A percentile compares a stretch with the other conserved stretches of the same genome.
These are phyloP conservation scores for Thalassiosira profunda DNA, from an alignment of 108 stramenopile species.

Conservation along the genomic window DNA sequence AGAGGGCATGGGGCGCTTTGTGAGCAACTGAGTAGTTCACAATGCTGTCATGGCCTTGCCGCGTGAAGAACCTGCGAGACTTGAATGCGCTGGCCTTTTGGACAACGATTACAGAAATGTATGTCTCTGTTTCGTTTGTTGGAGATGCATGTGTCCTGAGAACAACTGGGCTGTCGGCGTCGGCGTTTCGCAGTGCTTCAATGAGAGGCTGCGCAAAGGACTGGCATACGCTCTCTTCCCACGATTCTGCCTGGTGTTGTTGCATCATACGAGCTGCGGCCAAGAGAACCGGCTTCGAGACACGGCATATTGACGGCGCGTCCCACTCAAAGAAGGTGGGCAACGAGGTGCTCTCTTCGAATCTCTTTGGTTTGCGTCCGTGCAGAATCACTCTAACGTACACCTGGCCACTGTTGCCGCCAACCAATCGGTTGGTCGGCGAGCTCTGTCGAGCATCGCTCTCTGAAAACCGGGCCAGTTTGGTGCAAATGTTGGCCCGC, in stretches of 20 bases:
- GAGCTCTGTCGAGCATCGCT: slow-evolving; percentile 4
- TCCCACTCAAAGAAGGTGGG: slow-evolving; percentile 89
- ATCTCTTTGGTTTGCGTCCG: slow-evolving; percentile 76
- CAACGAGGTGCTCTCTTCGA: slow-evolving; percentile 86
- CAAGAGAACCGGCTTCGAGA: slow-evolving; percentile 48
- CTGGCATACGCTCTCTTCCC: slow-evolving; percentile 57
- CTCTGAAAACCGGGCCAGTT: slow-evolving; percentile 21
- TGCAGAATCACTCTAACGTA: slow-evolving; percentile 69
- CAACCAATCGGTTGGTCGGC: neutral
- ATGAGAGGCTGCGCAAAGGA: slow-evolving; percentile 60
- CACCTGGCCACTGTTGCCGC: slow-evolving; percentile 1
- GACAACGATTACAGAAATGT: slow-evolving; percentile 49
- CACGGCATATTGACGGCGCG: slow-evolving; percentile 76
- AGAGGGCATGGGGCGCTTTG: slow-evolving; percentile 75
- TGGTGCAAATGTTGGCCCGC: slow-evolving; percentile 25
- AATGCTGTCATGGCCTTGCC: slow-evolving; percentile 18
- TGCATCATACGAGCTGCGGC: slow-evolving; percentile 21
- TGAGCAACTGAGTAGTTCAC: slow-evolving; percentile 79
- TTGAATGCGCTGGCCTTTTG: slow-evolving; percentile 38
- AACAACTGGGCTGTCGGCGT: slow-evolving; percentile 16
- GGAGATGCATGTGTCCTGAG: slow-evolving; percentile 21
- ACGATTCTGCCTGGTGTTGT: slow-evolving; percentile 15
- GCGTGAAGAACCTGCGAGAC: slow-evolving; percentile 41
- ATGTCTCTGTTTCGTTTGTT: slow-evolving; percentile 38
- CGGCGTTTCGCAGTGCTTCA: slow-evolving; percentile 40